Evolutionary conservation across 179 eudicot species (phyloP).

Genomic region (Corrigiola litoralis): DNA sequence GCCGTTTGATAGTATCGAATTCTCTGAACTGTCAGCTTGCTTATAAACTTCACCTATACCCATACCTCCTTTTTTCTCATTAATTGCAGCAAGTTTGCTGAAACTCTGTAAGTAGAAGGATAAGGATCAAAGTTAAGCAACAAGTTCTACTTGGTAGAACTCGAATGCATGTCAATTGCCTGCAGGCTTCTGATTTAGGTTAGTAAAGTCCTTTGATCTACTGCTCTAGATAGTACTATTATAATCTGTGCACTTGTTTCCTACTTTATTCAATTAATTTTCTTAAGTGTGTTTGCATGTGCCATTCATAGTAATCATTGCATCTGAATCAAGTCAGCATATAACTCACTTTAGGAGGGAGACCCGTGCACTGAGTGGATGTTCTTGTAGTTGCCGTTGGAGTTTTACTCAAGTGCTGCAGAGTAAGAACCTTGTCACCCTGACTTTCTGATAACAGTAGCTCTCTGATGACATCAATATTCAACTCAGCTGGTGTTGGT

Average conservation of each 20-base stretch:
- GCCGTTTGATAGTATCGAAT: slow-evolving; percentile 13
- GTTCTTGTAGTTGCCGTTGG: slow-evolving; percentile 1
- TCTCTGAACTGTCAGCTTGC: slow-evolving; percentile 14
- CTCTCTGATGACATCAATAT: slow-evolving; percentile 39
- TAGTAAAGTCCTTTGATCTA: not conserved
- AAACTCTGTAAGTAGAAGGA: slow-evolving; percentile 13
- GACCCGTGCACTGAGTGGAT: not conserved
- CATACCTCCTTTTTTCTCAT: not conserved
- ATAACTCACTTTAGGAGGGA: slow-evolving; percentile 24
- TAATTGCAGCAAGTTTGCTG: not conserved
- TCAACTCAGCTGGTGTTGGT: slow-evolving; percentile 33
- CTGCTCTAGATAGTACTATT: not conserved
- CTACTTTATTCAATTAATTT: not conserved
- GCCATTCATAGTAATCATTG: not conserved
- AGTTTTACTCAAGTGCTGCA: not conserved
- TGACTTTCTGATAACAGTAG: slow-evolving; percentile 15
- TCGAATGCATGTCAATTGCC: not conserved
- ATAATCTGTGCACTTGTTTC: not conserved
- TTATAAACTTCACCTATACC: slow-evolving; percentile 7
- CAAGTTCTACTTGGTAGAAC: not conserved
- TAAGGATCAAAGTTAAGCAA: not conserved
- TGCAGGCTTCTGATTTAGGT: not conserved
- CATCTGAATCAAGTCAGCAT: not conserved
- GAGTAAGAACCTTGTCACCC: slow-evolving; percentile 1
- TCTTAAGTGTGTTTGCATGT: not conserved